Evolutionary conservation across 805 yeast genomes (phyloP).

Genomic region (Suhomyces sp.): DNA sequence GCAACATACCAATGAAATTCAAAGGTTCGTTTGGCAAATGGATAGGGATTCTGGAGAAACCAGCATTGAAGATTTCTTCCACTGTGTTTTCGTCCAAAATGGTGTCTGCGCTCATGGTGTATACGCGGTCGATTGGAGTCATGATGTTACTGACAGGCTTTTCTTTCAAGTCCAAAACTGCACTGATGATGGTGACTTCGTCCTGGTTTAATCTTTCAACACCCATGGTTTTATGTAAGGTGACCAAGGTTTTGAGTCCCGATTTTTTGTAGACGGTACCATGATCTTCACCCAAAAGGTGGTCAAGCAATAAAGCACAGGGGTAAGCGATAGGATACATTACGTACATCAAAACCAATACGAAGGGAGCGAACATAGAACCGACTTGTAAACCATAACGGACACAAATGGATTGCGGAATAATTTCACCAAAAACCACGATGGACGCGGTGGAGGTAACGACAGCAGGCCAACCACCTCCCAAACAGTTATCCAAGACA

Average conservation of each 20-base stretch:
- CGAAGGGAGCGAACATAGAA: slow-evolving; percentile 87
- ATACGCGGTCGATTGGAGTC: slow-evolving; percentile 93
- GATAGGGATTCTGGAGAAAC: slow-evolving; percentile 93
- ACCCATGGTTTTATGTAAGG: slow-evolving; percentile 92
- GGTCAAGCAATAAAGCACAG: slow-evolving; percentile 75
- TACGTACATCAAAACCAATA: slow-evolving; percentile 75
- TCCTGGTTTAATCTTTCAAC: slow-evolving; percentile 90
- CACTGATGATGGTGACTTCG: slow-evolving; percentile 93
- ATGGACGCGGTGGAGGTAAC: slow-evolving; percentile 89
- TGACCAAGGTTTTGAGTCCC: slow-evolving; percentile 90
- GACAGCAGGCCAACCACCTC: slow-evolving; percentile 98
- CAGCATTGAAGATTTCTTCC: slow-evolving; percentile 88
- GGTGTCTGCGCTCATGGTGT: slow-evolving; percentile 80
- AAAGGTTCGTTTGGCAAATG: slow-evolving; percentile 85
- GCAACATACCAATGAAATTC: slow-evolving; percentile 91
- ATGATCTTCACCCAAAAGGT: slow-evolving; percentile 88
- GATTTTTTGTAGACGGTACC: slow-evolving; percentile 92
- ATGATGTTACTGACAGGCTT: slow-evolving; percentile 82
- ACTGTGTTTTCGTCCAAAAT: slow-evolving; percentile 81
- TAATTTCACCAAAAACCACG: slow-evolving; percentile 93
- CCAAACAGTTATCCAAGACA: slow-evolving; percentile 85
- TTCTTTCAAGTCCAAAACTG: slow-evolving; percentile 91
- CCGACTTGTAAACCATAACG: slow-evolving; percentile 92
- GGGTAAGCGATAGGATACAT: slow-evolving; percentile 95
- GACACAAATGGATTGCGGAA: slow-evolving; percentile 92